Percentiles rank a stretch among this genome's conserved stretches.
Conservation (phyloP, 768 basidiomycete species). For the Exsudoporus frostii region DNA sequence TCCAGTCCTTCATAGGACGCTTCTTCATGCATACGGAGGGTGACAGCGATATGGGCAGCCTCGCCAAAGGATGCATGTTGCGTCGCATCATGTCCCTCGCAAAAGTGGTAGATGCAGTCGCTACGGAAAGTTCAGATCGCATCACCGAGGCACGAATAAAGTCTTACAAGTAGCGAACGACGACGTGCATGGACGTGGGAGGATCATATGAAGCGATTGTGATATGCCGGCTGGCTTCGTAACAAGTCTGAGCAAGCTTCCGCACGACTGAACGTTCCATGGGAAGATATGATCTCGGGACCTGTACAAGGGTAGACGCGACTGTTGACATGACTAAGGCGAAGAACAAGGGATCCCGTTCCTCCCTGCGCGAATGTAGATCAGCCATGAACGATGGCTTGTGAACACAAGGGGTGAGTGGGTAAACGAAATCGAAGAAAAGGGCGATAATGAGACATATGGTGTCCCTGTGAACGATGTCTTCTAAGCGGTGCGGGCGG, state of each 20-base stretch:
- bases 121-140: constrained; percentile 35
- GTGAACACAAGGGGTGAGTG: constrained; percentile 87
- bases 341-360: constrained; percentile 87
- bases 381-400: constrained; percentile 93
- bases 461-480: constrained; percentile 77
- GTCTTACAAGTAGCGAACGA: constrained; percentile 84
- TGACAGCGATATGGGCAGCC: constrained; percentile 79
- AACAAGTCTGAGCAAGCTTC: constrained; percentile 75
- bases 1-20: constrained; percentile 77
- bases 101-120: constrained; percentile 84
- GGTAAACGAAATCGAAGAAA: constrained; percentile 93
- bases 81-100: constrained; percentile 83
- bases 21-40: constrained; percentile 84
- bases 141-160: not conserved
- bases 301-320: constrained; percentile 83
- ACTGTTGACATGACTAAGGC: constrained; percentile 88
- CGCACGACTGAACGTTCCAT: constrained; percentile 84
- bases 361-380: constrained; percentile 73
- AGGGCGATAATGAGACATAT: constrained; percentile 80
- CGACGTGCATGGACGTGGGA: constrained; percentile 79
- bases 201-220: constrained; percentile 80
- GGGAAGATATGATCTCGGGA: constrained; percentile 84
- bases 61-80: constrained; percentile 88
- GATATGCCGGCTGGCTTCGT: constrained; percentile 80
- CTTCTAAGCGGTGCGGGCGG: constrained; percentile 74